Evolutionary conservation across 2,329 filamentous ascomycete species (phyloP), one percentile per base, ranked within the genome.

Genomic region (Ceratocystis ficicola): DNA sequence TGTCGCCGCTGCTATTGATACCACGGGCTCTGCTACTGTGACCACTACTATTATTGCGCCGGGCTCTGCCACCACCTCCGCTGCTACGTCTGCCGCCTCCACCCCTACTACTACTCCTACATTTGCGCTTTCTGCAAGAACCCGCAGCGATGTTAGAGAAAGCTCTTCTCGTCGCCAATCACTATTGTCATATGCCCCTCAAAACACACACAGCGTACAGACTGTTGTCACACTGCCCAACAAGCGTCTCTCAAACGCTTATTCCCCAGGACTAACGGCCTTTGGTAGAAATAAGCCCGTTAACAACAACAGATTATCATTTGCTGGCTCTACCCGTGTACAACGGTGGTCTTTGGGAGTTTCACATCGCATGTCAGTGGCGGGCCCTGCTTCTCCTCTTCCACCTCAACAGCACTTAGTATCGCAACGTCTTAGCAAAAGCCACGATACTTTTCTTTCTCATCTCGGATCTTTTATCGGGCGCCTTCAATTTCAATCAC

Each of bases 381-480:
- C 82, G n/a, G 84, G 85, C 41, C 84, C 85, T 36, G 84, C 86
- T 50, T 77, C 81, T 44, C 46, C 46, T n/a, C 50, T 68, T 46
- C 81, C 81, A 44, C 81, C 82, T 69, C 83, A 86, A 69, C 83
- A 86, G 68, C 88, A 89, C 71, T 80, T 96, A 68, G 89, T 94
- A 44, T 96, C 92, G 1, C 88, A 92, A 74, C 86, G 86, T 70
- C 82, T 97, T 62, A 88, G 85, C 71, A 80, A 83, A 62, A 88
- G 86, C 63, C 91, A 96, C 76, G 92, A 97, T 76, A 84, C 84
- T 6, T 96, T 97, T 72, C 78, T 99, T 64, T 94, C 92, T 5
- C 88, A 92, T 72, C 83, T 99, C 63, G 93, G 90, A 63, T 95
- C 90, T 3, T 96, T 97, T 74, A 93, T 97, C 73, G 94, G 94